A percentile compares a stretch with the other conserved stretches of the same genome.
Conservation (phyloP, 2,329 filamentous ascomycete genomes). For the Clonostachys rhizophaga region DNA sequence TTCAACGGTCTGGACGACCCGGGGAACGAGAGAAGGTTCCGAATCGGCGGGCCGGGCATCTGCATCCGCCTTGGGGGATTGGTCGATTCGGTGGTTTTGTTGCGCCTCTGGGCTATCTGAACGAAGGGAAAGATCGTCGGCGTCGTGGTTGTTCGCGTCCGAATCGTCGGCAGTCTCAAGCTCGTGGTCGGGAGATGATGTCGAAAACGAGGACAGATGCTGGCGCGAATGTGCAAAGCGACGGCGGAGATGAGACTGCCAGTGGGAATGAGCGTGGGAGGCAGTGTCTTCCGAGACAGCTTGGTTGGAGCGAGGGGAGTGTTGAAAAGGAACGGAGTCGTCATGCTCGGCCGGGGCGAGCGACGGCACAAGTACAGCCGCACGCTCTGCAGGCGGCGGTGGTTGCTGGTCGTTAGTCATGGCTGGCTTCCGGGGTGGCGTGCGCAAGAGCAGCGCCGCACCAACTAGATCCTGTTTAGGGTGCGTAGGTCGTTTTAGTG, state of each 20-base stretch:
- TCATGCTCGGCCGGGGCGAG: not conserved
- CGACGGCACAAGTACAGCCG: not conserved
- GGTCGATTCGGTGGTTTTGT: not conserved
- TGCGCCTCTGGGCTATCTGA: not conserved
- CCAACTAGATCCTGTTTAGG: too few relatives aligned
- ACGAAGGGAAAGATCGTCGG: not conserved
- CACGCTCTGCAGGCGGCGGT: too few relatives aligned
- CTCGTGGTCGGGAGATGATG: not conserved
- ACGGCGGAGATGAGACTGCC: slow-evolving; percentile 12
- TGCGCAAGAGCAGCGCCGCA: too few relatives aligned
- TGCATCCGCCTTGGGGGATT: slow-evolving; percentile 2
- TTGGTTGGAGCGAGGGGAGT: not conserved
- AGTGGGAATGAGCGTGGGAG: slow-evolving; percentile 9
- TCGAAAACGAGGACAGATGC: not conserved
- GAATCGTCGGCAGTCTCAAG: not conserved
- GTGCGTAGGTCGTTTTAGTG: too few relatives aligned
- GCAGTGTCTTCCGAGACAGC: not conserved
- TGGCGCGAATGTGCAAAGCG: slow-evolving; percentile 6
- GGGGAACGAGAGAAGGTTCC: slow-evolving; percentile 25
- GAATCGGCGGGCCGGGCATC: not conserved
- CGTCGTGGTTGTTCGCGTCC: not conserved
- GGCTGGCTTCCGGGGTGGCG: too few relatives aligned
- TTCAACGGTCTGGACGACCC: slow-evolving; percentile 49
- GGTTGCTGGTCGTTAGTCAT: too few relatives aligned
- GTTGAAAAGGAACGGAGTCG: not conserved